Evolutionary conservation across 148 eudicot genomes (phyloP).

Genomic region (Rhododendron vialii): DNA sequence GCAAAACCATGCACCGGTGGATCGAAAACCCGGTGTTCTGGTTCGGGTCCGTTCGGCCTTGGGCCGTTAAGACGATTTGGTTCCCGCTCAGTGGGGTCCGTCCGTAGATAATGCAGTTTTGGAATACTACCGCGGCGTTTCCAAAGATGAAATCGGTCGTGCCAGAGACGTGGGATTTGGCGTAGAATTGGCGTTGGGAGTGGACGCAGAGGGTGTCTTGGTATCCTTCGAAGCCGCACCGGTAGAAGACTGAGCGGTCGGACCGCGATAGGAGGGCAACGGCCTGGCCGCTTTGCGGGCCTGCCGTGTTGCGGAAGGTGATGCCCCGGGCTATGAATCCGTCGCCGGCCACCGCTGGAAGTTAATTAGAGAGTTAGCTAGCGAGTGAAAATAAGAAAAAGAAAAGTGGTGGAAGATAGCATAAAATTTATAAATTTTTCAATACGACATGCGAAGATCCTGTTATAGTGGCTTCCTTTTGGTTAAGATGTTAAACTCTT

Average conservation of each 20-base stretch:
- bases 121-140: background rate
- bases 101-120: background rate
- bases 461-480: background rate
- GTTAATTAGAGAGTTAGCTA: background rate
- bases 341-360: background rate
- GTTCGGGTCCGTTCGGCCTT: background rate
- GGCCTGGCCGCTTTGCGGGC: background rate
- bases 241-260: background rate
- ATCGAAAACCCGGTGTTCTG: background rate
- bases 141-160: background rate
- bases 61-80: background rate
- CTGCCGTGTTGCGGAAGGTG: background rate
- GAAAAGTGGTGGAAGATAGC: background rate
- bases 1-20: background rate
- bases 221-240: background rate
- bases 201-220: slow-evolving; percentile 6
- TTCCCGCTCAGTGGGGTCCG: background rate
- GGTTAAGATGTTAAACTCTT: background rate
- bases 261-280: background rate
- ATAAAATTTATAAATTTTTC: no score
- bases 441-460: background rate
- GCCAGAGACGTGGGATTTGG: background rate
- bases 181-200: slow-evolving; percentile 1
- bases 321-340: background rate
- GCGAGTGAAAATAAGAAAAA: background rate